These are phyloP conservation scores for Ceratocystis huliohia DNA, from an alignment of 2,329 filamentous ascomycete genomes.

Conservation along the genomic window DNA sequence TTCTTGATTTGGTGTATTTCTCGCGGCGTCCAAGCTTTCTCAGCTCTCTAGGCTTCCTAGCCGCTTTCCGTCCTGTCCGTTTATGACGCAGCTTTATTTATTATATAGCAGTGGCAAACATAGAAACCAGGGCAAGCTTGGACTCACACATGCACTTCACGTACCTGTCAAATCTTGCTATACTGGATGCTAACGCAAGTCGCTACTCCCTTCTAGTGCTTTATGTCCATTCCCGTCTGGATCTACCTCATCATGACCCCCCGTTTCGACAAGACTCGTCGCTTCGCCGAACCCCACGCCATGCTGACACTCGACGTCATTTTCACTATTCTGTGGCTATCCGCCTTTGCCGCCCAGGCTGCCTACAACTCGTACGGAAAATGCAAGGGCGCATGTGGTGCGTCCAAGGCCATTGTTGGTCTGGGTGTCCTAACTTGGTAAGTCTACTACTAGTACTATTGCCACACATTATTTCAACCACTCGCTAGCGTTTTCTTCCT, in stretches of 20 bases:
- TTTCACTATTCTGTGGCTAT: constrained; percentile 51
- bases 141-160: not conserved
- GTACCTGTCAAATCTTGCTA: not conserved
- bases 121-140: not conserved
- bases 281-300: constrained; percentile 48
- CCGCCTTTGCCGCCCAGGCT: constrained; percentile 53
- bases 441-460: constrained; percentile 24
- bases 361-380: constrained; percentile 46
- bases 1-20: too few species aligned
- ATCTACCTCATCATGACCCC: constrained; percentile 54
- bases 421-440: constrained; percentile 52
- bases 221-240: constrained; percentile 50
- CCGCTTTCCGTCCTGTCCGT: not conserved
- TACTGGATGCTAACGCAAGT: not conserved
- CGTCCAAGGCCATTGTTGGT: constrained; percentile 51
- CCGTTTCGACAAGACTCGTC: constrained; percentile 48
- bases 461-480: too few species aligned
- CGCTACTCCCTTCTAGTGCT: constrained; percentile 37
- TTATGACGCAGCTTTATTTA: not conserved
- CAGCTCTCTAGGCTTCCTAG: not conserved
- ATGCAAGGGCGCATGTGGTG: constrained; percentile 44
- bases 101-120: not conserved
- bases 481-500: not conserved
- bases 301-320: constrained; percentile 47
- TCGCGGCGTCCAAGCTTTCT: not conserved